Conservation (phyloP, 345 rosid species). For the rapeseed (Brassica napus) region Da-Ae NC_063449.1:30109501-30110000, state of each 20-base stretch:
- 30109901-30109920: neutral
- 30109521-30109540: neutral
- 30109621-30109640: neutral
- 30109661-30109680: neutral
- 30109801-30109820: constrained; percentile 16
- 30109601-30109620: neutral
- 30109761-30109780: neutral
- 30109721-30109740: neutral
- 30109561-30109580: neutral
- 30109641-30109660: neutral
- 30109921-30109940: neutral
- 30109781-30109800: constrained; percentile 26
- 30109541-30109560: neutral
- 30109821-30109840: neutral
- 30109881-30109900: neutral
- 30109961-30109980: neutral
- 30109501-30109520: neutral
- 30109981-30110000: constrained; percentile 18
- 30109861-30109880: neutral
- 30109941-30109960: neutral
- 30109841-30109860: constrained; percentile 19
- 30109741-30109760: neutral
- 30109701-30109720: neutral
- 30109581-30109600: neutral
- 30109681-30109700: neutral